These are phyloP conservation scores for Monsonia emarginata DNA, from an alignment of 441 rosid genomes.

Conservation along the genomic window DNA sequence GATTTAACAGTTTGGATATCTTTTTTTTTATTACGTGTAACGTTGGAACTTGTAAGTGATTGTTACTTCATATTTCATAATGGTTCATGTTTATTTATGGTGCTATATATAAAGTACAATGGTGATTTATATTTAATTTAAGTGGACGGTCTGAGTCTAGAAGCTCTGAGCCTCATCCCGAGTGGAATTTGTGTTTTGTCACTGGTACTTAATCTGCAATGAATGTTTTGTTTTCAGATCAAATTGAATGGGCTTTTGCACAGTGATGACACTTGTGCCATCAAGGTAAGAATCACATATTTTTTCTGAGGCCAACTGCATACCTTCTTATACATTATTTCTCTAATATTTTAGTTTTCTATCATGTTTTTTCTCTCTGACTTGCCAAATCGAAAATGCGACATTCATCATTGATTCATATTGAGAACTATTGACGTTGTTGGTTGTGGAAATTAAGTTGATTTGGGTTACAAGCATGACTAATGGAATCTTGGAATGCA, in stretches of 20 bases:
- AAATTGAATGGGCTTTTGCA: conserved; percentile 84
- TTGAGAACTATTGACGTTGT: background rate
- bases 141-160: background rate
- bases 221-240: conserved; percentile 48
- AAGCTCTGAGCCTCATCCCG: background rate
- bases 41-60: background rate
- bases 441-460: background rate
- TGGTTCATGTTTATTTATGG: background rate
- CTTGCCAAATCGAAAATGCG: background rate
- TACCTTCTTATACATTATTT: background rate
- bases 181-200: background rate
- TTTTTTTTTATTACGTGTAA: background rate
- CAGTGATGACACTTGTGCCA: conserved; percentile 66
- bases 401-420: background rate
- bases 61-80: background rate
- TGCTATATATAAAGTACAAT: background rate
- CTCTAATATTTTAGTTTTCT: background rate
- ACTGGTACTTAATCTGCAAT: conserved; percentile 1
- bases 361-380: background rate
- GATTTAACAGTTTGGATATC: background rate
- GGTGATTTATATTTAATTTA: background rate
- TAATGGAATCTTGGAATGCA: too few species aligned
- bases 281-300: conserved; percentile 44
- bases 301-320: background rate
- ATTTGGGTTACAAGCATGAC: background rate